Base-by-base conservation (phyloP, 495 filamentous ascomycete species). In the Pyrenula massariospora region DNA sequence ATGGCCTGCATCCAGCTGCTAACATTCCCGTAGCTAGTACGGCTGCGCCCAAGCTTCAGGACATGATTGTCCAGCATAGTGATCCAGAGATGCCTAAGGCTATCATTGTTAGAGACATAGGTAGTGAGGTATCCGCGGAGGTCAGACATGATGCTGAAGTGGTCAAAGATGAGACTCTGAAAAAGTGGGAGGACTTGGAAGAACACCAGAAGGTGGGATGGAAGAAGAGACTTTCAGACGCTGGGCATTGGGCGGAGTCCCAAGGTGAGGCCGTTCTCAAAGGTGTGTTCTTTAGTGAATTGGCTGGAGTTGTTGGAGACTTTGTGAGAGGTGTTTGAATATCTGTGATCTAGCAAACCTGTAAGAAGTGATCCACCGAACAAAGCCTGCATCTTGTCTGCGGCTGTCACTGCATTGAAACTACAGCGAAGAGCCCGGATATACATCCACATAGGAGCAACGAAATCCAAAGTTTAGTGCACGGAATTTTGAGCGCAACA, bases 241-340 rank as follows among this genome's bases (percentile, higher is more conserved):
- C 87, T 2, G 89, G 88, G 2, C 76, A 88, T 54, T 91, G 88
- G 88, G 74, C 77, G 3, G 78, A 79, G 56, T 79, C 79, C 42
- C 79, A 91, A 69, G 86, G 86, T 0, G 87, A 89, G 69, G 77
- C 75, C 25, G 77, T 93, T 12, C 75, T 93, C 36, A 77, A 84
- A 66, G 83, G 86, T 5, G 76, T 95, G 5, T 67, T 94, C 50
- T 94, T 94, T 71, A 77, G 82, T 21, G 79, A 88, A 68, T 70
- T 82, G 54, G 86, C 76, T 55, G 81, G 75, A 21, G 60, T 73
- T 5, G 73, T 87, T 54, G 82, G 77, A 2, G 70, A 70, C 22
- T 68, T 71, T 48, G 77, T 84, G 21, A 56, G n/a, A 53, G 54
- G 31, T 42, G 15, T 42, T 42, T 42, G 31, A 42, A 42, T 15